Base-by-base conservation (phyloP, 192 early-diverging fungal species). In the Coemansia sp. region DNA sequence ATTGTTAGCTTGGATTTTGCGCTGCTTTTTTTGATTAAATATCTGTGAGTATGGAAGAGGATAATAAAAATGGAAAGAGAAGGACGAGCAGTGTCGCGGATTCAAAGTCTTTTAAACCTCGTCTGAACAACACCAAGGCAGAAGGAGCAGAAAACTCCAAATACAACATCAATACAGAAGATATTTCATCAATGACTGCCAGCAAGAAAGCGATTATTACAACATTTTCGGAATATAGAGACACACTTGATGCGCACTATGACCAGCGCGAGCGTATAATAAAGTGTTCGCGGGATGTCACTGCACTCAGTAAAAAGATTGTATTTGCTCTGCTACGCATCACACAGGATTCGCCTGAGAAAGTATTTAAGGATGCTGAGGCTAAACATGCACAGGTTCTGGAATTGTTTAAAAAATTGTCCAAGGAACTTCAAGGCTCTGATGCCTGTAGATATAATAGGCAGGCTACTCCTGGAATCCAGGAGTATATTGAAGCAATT, bases 261-360 rank as follows among this genome's bases (percentile, higher is more conserved):
- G 82, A 84, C 67, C 78, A 74, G 27, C 74, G 82, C 38, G 82
- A 84, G 51, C 78, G 82, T 3, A 48, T 84, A 3, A 78, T 81
- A 67, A 81, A 81, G 51, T 68, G 62, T 19, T 81, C 82, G n/a
- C 71, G 83, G 4, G 83, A 84, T 50, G 74, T 84, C 14, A 84
- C 80, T 0, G 74, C 73, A 9, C 63, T 74, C 12, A 79, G 79
- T 63, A 84, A 84, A 59, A 82, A 81, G 30, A 74, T 84, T 0
- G 78, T 84, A 7, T 84, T 84, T 60, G 55, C 69, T 0, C 60
- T 84, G 7, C 63, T 79, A 4, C 79, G 83, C 7, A 74, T 74
- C 41, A 81, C 79, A 2, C 73, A 74, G 25, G 68, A 68, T 9
- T 28, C 72, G 0, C 58, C 59, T 10, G 65, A 65, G 7, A 41